Evolutionary conservation across 2,329 filamentous ascomycete genomes (phyloP), one percentile per base, ranked within the genome.

Genomic region (Pyricularia grisea): DNA sequence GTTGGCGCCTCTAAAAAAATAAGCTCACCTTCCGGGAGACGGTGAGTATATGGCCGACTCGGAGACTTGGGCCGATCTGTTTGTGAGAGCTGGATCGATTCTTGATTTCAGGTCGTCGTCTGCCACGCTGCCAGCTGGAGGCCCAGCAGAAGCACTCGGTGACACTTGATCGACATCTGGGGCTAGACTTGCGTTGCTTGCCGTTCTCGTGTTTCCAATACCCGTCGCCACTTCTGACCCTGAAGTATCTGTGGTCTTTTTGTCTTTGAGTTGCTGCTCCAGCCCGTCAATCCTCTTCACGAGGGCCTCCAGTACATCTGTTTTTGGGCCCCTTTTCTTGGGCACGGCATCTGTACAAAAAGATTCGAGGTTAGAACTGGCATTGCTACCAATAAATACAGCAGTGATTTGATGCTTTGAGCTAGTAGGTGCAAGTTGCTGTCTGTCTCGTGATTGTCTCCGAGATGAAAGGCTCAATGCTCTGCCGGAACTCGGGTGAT

Each of bases 311-410:
- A 96, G 82, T 4, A 96, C 92, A 77, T 97, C 93, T 31, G 92
- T 96, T 79, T 97, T 97, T 2, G 93, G 93, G 0, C 93, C 93
- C 77, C 93, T 85, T 78, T 96, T 96, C 80, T 96, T 96, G 0
- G 93, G 93, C 23, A 95, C 88, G 30, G 93, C 93, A 81, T 97
- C 92, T 94, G 73, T 25, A 2, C 25, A 28, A 17, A 17, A 17
- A 23, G 60, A 63, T 50, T n/a, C 42, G 12, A 9, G 14, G 60
- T 63, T 27, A 63, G 60, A 30, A 9, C 60, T 63, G 58, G 12
- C 60, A 30, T 63, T 10, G 27, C 5, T 17, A 63, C 14, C 14
- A 28, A 28, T 27, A 28, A 14, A 27, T 3, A 61, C n/a, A 61
- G 3, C n/a, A 23, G 23, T 25, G 58, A 23, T 61, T 27, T 17